Evolutionary conservation across 257 asterid species (phyloP), one percentile per base, ranked within the genome.

Genomic region (Primulina huaijiensis): DNA sequence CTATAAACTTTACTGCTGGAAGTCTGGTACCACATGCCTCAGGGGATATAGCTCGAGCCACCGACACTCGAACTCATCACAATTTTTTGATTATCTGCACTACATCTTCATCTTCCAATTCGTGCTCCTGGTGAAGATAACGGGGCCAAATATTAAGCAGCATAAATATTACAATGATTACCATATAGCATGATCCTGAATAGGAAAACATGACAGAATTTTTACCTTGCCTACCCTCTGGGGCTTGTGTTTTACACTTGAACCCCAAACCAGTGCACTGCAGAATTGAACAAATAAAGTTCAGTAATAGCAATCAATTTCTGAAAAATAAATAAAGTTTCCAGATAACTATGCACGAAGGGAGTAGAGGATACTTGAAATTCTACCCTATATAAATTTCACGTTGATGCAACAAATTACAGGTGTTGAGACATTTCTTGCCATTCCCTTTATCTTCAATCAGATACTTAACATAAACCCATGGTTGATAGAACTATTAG

Each of bases 181-280:
- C 19, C 25, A 43, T 33, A 60, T 5, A 40, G n/a, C 37, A 14
- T 50, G 43, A 59, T 56, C 69, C 7, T 35, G 16, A 34, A 23
- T 5, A 29, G n/a, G 16, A 61, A 4, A 60, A 29, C 63, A 62
- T 67, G 10, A 58, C 27, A 7, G 60, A 33, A 69, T 57, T 71
- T 71, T 40, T 80, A 93, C 99, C 97, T 71, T 94, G 76, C 99
- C 99, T 25, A 94, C 99, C 74, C 97, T 86, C 87, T 94, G 99
- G 46, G 99, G 99, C 79, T 89, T 94, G 96, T 94, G 99, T 70
- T 94, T 94, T 53, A 71, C 97, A 66, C 99, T 94, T 67, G 99
- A 94, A 65, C 99, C 99, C 99, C 99, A 94, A 59, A 94, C 99
- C 77, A 94, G 69, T 34, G 97, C 97, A 70, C 99, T 94, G 77